Evolutionary conservation across 768 basidiomycete species (phyloP).

Genomic region (Leucocoprinus leucothites): DNA sequence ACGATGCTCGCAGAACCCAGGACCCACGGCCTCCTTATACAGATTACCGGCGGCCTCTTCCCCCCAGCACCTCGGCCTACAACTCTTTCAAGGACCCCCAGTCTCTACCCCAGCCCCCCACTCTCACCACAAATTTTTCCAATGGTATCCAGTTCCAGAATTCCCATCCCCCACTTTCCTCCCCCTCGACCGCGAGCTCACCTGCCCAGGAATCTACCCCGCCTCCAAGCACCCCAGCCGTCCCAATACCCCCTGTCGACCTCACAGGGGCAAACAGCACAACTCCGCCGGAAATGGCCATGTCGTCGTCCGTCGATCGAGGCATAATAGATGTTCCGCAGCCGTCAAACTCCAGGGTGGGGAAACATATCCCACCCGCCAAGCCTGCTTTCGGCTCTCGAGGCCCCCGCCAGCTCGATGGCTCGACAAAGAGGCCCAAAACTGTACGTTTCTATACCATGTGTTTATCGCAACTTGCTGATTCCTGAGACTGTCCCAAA

Average conservation of each 20-base stretch:
- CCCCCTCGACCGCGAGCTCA: constrained; percentile 68
- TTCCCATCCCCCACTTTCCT: constrained; percentile 62
- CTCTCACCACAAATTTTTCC: constrained; percentile 24
- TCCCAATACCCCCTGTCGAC: constrained; percentile 30
- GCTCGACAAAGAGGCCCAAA: constrained; percentile 24
- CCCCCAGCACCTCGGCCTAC: constrained; percentile 15
- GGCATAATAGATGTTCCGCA: constrained; percentile 8
- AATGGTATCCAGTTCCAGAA: constrained; percentile 26
- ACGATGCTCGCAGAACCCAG: constrained; percentile 19
- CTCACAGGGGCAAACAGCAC: constrained; percentile 1
- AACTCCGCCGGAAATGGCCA: constrained; percentile 3
- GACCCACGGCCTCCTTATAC: constrained; percentile 11
- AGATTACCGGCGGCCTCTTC: constrained; percentile 12
- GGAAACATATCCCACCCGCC: constrained; percentile 31
- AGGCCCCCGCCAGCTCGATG: constrained; percentile 18
- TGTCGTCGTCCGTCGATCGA: constrained; percentile 11
- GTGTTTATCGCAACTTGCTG: constrained; percentile 21
- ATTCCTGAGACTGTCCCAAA: constrained; percentile 18
- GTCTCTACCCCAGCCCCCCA: constrained; percentile 20
- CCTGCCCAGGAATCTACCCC: constrained; percentile 66
- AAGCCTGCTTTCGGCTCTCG: constrained; percentile 30
- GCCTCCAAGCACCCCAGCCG: constrained; percentile 63
- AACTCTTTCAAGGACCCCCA: constrained; percentile 14
- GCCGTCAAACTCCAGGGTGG: constrained; percentile 24
- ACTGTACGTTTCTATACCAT: constrained; percentile 26